phyloP scores from a whole-genome alignment of 2,329 filamentous ascomycete species.

The Alternaria viburni region DNA sequence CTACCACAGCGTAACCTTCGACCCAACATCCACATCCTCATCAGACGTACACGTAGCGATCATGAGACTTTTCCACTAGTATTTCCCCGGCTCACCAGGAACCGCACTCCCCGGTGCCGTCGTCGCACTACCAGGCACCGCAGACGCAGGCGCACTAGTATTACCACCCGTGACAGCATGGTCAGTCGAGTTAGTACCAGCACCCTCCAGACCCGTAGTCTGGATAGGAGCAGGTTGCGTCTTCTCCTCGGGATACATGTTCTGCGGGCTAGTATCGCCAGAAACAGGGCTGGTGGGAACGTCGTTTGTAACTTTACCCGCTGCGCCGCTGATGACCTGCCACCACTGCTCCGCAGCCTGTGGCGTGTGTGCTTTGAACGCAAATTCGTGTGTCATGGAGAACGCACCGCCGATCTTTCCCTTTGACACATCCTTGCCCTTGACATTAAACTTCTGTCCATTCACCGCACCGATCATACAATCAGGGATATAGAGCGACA shows the following conservation, averaged over 20 bases:
- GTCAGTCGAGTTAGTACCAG: slow-evolving; percentile 17
- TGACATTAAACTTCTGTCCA: slow-evolving; percentile 89
- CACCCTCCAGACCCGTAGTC: slow-evolving; percentile 40
- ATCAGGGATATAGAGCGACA: slow-evolving; percentile 91
- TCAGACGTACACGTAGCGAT: neutral
- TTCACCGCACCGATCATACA: slow-evolving; percentile 75
- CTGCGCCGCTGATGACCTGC: slow-evolving; percentile 69
- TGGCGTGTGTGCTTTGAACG: slow-evolving; percentile 85
- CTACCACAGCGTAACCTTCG: neutral
- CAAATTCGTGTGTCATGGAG: slow-evolving; percentile 77
- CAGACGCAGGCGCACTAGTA: slow-evolving; percentile 16
- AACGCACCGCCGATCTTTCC: slow-evolving; percentile 79
- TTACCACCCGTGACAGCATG: neutral
- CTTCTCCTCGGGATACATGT: neutral
- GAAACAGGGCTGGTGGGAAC: slow-evolving; percentile 46
- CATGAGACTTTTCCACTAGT: slow-evolving; percentile 14
- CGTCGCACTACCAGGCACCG: slow-evolving; percentile 7
- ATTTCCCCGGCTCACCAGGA: slow-evolving; percentile 41
- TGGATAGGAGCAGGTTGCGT: slow-evolving; percentile 36
- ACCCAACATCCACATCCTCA: neutral
- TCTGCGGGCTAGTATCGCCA: slow-evolving; percentile 24
- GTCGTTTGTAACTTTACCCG: slow-evolving; percentile 58
- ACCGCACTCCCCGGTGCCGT: slow-evolving; percentile 28
- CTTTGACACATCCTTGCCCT: slow-evolving; percentile 89
- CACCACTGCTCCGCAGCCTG: slow-evolving; percentile 87